A percentile compares a stretch with the other conserved stretches of the same genome.
phyloP scores from a whole-genome alignment of 345 rosid genomes.

The Pugionium dolabratum region DNA sequence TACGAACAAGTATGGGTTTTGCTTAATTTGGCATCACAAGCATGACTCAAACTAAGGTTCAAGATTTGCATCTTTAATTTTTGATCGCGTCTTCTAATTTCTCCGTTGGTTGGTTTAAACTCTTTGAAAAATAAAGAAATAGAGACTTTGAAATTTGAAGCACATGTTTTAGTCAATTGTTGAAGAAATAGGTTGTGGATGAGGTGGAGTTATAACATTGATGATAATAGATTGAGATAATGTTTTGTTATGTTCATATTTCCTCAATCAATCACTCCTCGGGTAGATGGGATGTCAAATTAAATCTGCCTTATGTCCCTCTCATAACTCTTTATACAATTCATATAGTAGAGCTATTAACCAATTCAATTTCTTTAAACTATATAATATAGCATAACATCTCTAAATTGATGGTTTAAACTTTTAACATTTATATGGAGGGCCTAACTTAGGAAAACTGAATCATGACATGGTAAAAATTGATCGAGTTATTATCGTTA shows the following conservation, averaged over 20 bases:
- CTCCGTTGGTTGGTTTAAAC: slow-evolving; percentile 17
- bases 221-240: slow-evolving; percentile 30
- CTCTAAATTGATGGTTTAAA: too few relatives aligned
- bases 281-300: slow-evolving; percentile 39
- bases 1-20: slow-evolving; percentile 34
- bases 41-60: background rate
- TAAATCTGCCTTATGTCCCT: slow-evolving; percentile 32
- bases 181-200: background rate
- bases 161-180: slow-evolving; percentile 23
- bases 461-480: too few relatives aligned
- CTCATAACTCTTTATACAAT: slow-evolving; percentile 19
- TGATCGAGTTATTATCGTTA: background rate
- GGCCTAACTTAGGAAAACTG: too few relatives aligned
- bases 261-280: slow-evolving; percentile 9
- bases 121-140: slow-evolving; percentile 13
- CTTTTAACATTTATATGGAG: too few relatives aligned
- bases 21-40: slow-evolving; percentile 11
- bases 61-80: slow-evolving; percentile 16
- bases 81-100: background rate
- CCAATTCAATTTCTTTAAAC: too few relatives aligned
- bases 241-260: slow-evolving; percentile 17
- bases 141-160: slow-evolving; percentile 12
- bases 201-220: slow-evolving; percentile 36
- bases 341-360: background rate
- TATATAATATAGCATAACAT: too few relatives aligned